Evolutionary conservation across 805 yeast species (phyloP), one percentile per base, ranked within the genome.

Genomic region (Metschnikowia noctiluminum): DNA sequence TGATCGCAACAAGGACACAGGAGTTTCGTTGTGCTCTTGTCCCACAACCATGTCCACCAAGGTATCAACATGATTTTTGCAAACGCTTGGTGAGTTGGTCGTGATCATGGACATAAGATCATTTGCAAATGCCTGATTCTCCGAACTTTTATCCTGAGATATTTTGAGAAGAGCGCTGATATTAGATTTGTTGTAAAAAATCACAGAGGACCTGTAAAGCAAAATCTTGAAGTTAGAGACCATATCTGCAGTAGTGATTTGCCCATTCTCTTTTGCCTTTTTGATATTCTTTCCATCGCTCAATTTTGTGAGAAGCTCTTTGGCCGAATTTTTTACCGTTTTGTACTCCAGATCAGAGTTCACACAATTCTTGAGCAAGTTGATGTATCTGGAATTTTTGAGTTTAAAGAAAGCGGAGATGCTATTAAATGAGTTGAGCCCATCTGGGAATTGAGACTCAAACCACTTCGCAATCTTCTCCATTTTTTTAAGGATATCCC

Each of bases 161-260:
- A 72, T 58, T 15, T 66, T 73, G n/a, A 87, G 64, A 5, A 87
- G 65, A 14, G 79, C 71, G 0, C 77, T 64, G 15, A 89, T 71
- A 57, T 81, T 86, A 16, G 88, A 78, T 56, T 78, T 77, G 67
- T 89, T 90, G 64, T 77, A 85, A 21, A 84, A 60, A 3, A 85
- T 64, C 31, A 78, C 72, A 0, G 91, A 76, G 0, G 85, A 64
- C 53, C 96, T 73, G 55, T 80, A 83, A 34, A 87, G 57, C 27
- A 89, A 59, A 2, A 85, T 64, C 55, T 81, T 78, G 50, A 88
- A 68, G 13, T 79, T 77, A 1, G 73, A 66, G 2, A 75, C 70
- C 70, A 85, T 71, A 42, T 79, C 81, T 6, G 71, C 68, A 0
- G 81, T 66, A 3, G 79, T 64, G 11, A 79, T 69, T 11, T 64